These are phyloP conservation scores for Verticillium zaregamsianum DNA, from an alignment of 2,329 filamentous ascomycete species.

Conservation along the genomic window DNA sequence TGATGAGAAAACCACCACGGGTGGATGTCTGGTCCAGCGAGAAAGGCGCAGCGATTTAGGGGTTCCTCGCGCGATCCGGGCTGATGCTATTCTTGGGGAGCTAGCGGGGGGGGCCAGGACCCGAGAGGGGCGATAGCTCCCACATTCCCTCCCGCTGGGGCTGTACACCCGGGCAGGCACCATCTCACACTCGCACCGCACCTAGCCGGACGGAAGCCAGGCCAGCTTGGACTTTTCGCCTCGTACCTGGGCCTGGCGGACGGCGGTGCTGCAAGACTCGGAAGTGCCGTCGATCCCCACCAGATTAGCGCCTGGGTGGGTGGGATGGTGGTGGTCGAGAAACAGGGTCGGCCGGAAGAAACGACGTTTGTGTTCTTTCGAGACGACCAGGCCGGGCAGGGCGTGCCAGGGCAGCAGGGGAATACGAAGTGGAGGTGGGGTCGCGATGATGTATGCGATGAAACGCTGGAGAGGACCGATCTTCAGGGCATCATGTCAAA, in stretches of 20 bases:
- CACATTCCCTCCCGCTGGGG: constrained; percentile 10
- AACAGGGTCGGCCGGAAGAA: constrained; percentile 6
- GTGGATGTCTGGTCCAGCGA: not conserved
- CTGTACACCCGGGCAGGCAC: constrained; percentile 6
- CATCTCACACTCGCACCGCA: not conserved
- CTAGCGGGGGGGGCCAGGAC: constrained; percentile 4
- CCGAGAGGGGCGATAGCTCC: constrained; percentile 8
- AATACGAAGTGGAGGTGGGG: constrained; percentile 12
- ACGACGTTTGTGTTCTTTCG: not conserved
- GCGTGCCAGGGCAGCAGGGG: constrained; percentile 8
- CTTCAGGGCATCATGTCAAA: not conserved
- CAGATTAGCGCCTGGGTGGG: constrained; percentile 6
- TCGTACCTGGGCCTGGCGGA: constrained; percentile 10
- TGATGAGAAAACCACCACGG: not conserved
- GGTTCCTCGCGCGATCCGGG: not conserved
- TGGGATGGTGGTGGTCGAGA: constrained; percentile 1
- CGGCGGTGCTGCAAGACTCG: constrained; percentile 1
- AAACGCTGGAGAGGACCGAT: constrained; percentile 2
- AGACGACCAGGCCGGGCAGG: not conserved
- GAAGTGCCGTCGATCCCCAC: constrained; percentile 12
- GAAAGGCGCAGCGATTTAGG: not conserved
- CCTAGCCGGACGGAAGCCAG: not conserved
- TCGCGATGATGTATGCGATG: constrained; percentile 11
- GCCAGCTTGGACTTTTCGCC: not conserved
- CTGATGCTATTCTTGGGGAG: constrained; percentile 13